Percentiles rank a stretch among this genome's conserved stretches.
Conservation (phyloP, 208 protist species). For the Trypanosoma vivax region DNA sequence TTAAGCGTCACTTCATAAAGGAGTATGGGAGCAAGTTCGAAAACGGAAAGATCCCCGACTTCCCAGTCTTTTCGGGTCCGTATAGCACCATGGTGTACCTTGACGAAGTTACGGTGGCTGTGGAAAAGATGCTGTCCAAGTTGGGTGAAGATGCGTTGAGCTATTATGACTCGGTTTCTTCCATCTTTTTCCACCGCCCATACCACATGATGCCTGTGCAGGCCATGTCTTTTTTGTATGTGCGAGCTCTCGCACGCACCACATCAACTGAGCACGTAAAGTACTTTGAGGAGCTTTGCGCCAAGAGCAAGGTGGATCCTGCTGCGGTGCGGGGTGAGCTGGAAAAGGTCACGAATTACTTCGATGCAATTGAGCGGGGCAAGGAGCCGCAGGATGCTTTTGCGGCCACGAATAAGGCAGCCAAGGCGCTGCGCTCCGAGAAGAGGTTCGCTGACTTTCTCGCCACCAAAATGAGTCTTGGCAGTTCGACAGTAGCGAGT, state of each 20-base stretch:
- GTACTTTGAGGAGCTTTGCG: slow-evolving; percentile 64
- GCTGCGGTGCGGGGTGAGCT: slow-evolving; percentile 56
- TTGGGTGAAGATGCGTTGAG: slow-evolving; percentile 52
- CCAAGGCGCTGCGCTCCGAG: slow-evolving; percentile 76
- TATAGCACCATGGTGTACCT: slow-evolving; percentile 89
- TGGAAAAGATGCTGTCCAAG: slow-evolving; percentile 82
- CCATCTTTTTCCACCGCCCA: slow-evolving; percentile 88
- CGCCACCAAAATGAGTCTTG: slow-evolving; percentile 82
- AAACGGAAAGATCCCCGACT: slow-evolving; percentile 82
- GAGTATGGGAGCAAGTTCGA: slow-evolving; percentile 60
- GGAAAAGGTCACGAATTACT: slow-evolving; percentile 60
- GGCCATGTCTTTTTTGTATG: slow-evolving; percentile 86
- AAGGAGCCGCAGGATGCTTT: slow-evolving; percentile 69
- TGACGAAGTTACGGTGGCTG: slow-evolving; percentile 79
- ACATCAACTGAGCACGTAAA: slow-evolving; percentile 58
- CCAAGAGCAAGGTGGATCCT: slow-evolving; percentile 41
- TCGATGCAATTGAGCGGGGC: slow-evolving; percentile 68
- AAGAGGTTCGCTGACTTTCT: slow-evolving; percentile 73
- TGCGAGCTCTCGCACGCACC: slow-evolving; percentile 70
- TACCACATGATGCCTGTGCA: slow-evolving; percentile 92
- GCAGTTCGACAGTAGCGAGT: slow-evolving; percentile 77
- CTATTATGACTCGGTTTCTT: slow-evolving; percentile 82
- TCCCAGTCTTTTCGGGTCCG: slow-evolving; percentile 87
- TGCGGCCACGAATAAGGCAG: slow-evolving; percentile 64
- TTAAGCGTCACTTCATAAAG: slow-evolving; percentile 82